Evolutionary conservation across 2,329 filamentous ascomycete genomes (phyloP), one percentile per base, ranked within the genome.

Genomic region (Clathrospora elynae): DNA sequence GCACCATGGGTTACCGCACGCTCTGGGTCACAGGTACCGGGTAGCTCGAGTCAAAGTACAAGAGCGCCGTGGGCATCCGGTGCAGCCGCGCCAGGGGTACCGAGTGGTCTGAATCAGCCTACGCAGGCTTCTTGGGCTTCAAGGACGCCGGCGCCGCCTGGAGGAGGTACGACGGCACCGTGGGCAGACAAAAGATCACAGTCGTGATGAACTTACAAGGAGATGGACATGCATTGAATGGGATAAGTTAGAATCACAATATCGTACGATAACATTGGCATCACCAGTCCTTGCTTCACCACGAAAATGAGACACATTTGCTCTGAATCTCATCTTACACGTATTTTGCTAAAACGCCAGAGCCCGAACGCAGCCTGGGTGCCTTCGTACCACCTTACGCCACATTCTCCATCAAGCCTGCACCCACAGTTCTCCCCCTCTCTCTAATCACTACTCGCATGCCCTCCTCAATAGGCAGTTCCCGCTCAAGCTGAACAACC

Each of bases 361-460:
- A n/a, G n/a, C n/a, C n/a, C n/a, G n/a, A n/a, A n/a, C n/a, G n/a
- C 16, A 33, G 7, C 13, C n/a, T 20, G 14, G 11, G n/a, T 22
- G 5, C 11, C 6, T 17, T 5, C n/a, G 4, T 7, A 3, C 5
- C 14, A 18, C 4, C 17, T 35, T 38, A 58, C 6, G 58, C 58
- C 11, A 60, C 58, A 43, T 62, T 59, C 66, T 96, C 91, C 57
- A 97, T 71, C 51, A 96, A 73, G 2, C 93, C 93, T 24, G 91
- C 90, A 8, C 90, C 93, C 46, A 97, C 80, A 2, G 93, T 97
- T 56, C 86, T 82, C 1, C 93, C 93, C 36, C 84, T 83, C 53
- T 84, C 84, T 48, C 93, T 78, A 36, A 99, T 72, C 18, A 97
- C 88, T 30, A 99, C 83, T 55, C 90, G 80, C 53, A 86, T 85